phyloP scores from a whole-genome alignment of 805 yeast species.

The Clavispora carvajalis region DNA sequence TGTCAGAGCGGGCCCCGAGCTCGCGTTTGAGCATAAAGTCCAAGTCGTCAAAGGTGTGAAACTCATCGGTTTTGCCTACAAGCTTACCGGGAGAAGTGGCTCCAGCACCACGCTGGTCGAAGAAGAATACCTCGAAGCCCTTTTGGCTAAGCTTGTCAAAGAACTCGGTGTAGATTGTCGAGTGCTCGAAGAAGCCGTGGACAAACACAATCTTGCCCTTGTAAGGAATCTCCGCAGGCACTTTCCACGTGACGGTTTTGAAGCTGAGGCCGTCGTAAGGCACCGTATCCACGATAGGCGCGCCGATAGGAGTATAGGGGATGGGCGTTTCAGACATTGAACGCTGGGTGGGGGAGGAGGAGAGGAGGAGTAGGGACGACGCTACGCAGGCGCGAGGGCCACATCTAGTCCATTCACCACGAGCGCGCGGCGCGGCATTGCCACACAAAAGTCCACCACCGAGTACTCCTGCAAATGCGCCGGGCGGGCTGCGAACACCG shows the following conservation, averaged over 20 bases:
- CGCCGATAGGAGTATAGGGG: slow-evolving; percentile 32
- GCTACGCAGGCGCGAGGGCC: neutral
- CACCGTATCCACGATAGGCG: slow-evolving; percentile 26
- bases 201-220: slow-evolving; percentile 56
- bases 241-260: slow-evolving; percentile 38
- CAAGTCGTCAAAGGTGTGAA: slow-evolving; percentile 52
- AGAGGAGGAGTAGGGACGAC: too few species aligned
- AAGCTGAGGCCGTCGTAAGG: slow-evolving; percentile 36
- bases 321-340: slow-evolving; percentile 8
- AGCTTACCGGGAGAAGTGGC: slow-evolving; percentile 50
- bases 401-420: neutral
- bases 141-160: slow-evolving; percentile 46
- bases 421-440: neutral
- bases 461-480: neutral
- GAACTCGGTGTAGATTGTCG: slow-evolving; percentile 43
- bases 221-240: slow-evolving; percentile 24
- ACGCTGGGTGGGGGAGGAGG: neutral
- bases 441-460: slow-evolving; percentile 1
- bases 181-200: slow-evolving; percentile 70
- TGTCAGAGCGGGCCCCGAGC: slow-evolving; percentile 27
- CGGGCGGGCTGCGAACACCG: slow-evolving; percentile 1
- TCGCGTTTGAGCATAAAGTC: slow-evolving; percentile 49
- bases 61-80: slow-evolving; percentile 55
- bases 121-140: slow-evolving; percentile 65
- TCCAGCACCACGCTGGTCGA: slow-evolving; percentile 76